Conservation (phyloP, 2,329 filamentous ascomycete genomes). For the Pseudohalonectria lignicola region DNA sequence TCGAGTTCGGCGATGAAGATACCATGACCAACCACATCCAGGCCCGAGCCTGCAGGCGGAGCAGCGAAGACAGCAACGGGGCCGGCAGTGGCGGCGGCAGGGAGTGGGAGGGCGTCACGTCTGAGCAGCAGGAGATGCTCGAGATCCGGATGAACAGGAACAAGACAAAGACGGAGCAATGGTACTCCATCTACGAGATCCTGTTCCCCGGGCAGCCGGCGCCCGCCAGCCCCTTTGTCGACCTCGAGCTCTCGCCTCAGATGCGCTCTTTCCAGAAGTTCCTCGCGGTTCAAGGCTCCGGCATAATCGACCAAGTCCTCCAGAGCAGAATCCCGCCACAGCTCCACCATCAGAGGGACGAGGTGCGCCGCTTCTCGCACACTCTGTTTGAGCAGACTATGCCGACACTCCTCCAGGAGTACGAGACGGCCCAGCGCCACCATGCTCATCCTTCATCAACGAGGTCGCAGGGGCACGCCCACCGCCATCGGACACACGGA, state of each 20-base stretch:
- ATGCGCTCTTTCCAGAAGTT: constrained; percentile 1
- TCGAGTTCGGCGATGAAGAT: constrained; percentile 6
- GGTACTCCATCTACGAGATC: constrained; percentile 9
- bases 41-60: neutral
- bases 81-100: neutral
- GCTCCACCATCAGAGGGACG: neutral
- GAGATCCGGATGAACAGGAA: constrained; percentile 7
- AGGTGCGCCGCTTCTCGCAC: neutral
- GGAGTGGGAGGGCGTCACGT: neutral
- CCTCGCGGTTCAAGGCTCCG: neutral
- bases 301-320: neutral
- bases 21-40: constrained; percentile 5
- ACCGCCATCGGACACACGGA: no score
- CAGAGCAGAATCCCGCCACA: neutral
- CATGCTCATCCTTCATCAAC: constrained; percentile 4
- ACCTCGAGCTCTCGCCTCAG: neutral
- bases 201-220: constrained; percentile 7
- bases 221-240: neutral
- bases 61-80: neutral
- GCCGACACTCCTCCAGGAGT: constrained; percentile 1
- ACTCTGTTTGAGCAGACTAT: constrained; percentile 1
- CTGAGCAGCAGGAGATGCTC: constrained; percentile 4
- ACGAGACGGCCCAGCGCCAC: neutral
- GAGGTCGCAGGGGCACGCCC: no score
- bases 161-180: constrained; percentile 8